A percentile compares a stretch with the other conserved stretches of the same genome.
phyloP scores from a whole-genome alignment of 2,329 filamentous ascomycete species.

The Fusarium sp. region DNA sequence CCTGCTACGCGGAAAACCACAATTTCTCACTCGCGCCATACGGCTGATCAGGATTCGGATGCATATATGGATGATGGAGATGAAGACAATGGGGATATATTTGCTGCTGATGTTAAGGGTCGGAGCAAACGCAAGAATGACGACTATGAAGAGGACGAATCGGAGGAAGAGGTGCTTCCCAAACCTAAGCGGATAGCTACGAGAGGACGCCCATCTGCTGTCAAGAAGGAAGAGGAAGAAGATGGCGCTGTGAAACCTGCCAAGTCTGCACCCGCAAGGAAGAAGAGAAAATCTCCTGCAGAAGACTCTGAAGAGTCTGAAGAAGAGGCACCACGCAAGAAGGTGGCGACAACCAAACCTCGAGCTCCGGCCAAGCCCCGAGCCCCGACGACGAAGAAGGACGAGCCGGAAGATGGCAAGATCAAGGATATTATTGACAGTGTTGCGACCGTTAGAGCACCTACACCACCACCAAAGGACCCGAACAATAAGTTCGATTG shows the following conservation, averaged over 20 bases:
- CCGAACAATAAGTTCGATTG: conserved; percentile 82
- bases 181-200: conserved; percentile 67
- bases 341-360: conserved; percentile 65
- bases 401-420: conserved; percentile 73
- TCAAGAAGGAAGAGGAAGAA: conserved; percentile 32
- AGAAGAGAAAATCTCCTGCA: conserved; percentile 68
- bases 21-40: conserved; percentile 53
- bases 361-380: conserved; percentile 67
- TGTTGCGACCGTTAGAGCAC: conserved; percentile 83
- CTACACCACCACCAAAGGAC: conserved; percentile 80
- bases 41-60: conserved; percentile 61
- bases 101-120: conserved; percentile 75
- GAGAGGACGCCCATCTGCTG: conserved; percentile 47
- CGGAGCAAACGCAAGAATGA: conserved; percentile 75
- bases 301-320: conserved; percentile 65
- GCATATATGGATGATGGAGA: conserved; percentile 73
- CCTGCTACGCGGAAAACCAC: conserved; percentile 55
- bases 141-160: conserved; percentile 77
- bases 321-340: conserved; percentile 68
- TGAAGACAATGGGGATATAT: conserved; percentile 80
- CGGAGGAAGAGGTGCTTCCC: conserved; percentile 73
- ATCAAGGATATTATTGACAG: conserved; percentile 84
- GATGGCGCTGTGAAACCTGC: conserved; percentile 44
- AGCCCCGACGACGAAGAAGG: conserved; percentile 68
- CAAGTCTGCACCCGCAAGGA: conserved; percentile 49